A percentile compares a stretch with the other conserved stretches of the same genome.
phyloP scores from a whole-genome alignment of 192 early-diverging fungal species.

The Lobosporangium transversale region DNA sequence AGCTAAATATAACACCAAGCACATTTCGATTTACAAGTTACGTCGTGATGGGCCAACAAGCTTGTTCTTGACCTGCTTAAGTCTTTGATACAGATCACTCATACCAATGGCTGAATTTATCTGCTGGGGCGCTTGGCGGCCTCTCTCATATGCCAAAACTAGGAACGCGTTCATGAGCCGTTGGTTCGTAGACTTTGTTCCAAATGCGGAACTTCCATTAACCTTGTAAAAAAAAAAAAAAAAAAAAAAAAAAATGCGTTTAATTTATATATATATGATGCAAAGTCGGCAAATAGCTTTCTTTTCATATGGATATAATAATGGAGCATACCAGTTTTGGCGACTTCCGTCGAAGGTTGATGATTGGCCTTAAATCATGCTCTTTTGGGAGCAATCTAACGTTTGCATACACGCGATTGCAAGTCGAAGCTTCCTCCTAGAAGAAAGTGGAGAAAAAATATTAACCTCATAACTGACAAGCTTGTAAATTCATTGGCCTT shows the following conservation, averaged over 20 bases:
- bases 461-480: background rate
- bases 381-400: conserved; percentile 87
- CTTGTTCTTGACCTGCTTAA: conserved; percentile 56
- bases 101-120: conserved; percentile 53
- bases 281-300: too few species aligned
- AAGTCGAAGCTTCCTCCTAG: conserved; percentile 8
- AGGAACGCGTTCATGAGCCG: conserved; percentile 65
- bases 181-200: conserved; percentile 56
- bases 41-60: conserved; percentile 5
- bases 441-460: background rate
- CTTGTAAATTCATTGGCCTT: too few species aligned
- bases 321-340: conserved; percentile 44
- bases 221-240: too few species aligned
- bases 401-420: conserved; percentile 62
- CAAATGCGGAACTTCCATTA: conserved; percentile 5
- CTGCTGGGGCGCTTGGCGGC: conserved; percentile 23
- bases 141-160: conserved; percentile 65
- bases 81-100: conserved; percentile 56
- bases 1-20: too few species aligned
- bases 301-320: too few species aligned
- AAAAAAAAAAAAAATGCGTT: too few species aligned
- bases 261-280: too few species aligned
- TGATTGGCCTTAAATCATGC: conserved; percentile 79
- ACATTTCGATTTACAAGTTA: conserved; percentile 17
- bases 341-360: conserved; percentile 67